phyloP scores from a whole-genome alignment of 2,329 filamentous ascomycete species.

The Xylariaceae sp. region DNA sequence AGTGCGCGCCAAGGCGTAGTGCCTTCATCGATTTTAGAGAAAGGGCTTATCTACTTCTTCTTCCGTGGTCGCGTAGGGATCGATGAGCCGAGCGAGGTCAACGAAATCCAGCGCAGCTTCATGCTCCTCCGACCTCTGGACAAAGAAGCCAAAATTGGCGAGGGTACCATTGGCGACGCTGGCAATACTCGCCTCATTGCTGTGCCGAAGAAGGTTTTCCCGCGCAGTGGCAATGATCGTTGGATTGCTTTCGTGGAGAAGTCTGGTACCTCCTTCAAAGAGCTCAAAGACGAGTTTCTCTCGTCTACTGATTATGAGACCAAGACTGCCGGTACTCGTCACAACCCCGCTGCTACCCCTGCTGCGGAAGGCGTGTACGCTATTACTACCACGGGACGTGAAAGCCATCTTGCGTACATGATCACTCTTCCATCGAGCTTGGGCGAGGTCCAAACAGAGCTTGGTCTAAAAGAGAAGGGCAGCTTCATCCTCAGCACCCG shows the following conservation, averaged over 20 bases:
- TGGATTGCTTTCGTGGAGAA: conserved; percentile 87
- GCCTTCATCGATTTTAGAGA: conserved; percentile 67
- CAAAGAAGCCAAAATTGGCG: conserved; percentile 63
- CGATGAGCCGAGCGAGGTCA: conserved; percentile 64
- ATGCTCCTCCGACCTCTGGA: conserved; percentile 75
- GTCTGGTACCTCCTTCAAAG: conserved; percentile 59
- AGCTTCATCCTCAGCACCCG: conserved; percentile 78
- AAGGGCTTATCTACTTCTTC: conserved; percentile 90
- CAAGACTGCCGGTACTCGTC: conserved; percentile 68
- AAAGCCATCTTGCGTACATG: conserved; percentile 77
- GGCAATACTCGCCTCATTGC: conserved; percentile 70
- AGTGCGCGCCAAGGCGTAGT: conserved; percentile 33
- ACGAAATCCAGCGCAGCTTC: conserved; percentile 75
- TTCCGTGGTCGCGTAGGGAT: conserved; percentile 73
- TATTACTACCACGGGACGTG: conserved; percentile 67
- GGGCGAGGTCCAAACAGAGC: conserved; percentile 69
- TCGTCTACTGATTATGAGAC: conserved; percentile 67
- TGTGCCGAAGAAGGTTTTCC: conserved; percentile 81
- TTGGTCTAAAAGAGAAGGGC: conserved; percentile 69
- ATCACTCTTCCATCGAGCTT: conserved; percentile 69
- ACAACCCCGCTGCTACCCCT: conserved; percentile 66
- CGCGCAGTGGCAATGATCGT: conserved; percentile 63
- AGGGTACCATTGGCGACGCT: conserved; percentile 45
- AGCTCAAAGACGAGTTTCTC: conserved; percentile 73
- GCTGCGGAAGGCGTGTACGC: conserved; percentile 86